Evolutionary conservation across 805 yeast genomes (phyloP), one percentile per base, ranked within the genome.

Genomic region (Saccharomycopsis lassenensis): DNA sequence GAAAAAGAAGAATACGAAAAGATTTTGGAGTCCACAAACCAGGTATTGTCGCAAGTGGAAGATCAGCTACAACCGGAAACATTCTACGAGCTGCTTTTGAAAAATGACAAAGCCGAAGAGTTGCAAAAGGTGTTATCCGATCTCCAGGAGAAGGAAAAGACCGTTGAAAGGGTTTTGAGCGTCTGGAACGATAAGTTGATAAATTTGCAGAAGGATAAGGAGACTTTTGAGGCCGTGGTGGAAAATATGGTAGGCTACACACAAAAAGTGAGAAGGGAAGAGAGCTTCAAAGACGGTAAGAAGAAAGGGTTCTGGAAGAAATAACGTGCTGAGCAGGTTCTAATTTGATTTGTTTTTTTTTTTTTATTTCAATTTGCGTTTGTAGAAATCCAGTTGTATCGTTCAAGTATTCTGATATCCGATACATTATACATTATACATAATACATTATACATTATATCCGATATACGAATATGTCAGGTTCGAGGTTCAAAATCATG

Each of bases 171-270:
- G 7, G 49, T 63, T 23, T 50, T 70, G 10, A 52, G 62, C 10
- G 59, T 69, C 7, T 77, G 87, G 80, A 62, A 63, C 33, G 55
- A 67, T 42, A 61, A 68, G 40, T 61, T 68, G 32, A 52, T 54
- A 24, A 73, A 66, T 6, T 57, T 77, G 14, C 61, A 61, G 39
- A 67, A 64, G 29, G 93, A 86, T 53, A 80, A 82, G 48, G 70
- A 69, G 23, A 72, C 87, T 11, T 86, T 78, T 52, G 94, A 89
- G 48, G 68, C 78, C 2, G 94, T 91, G 46, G 86, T 91, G 28
- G 94, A 85, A 51, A 86, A 84, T 48, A 60, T 87, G 47, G 82
- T 87, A 11, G 96, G 94, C 5, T 86, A 87, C 52, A 81, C 94
- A 5, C 95, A 91, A 55, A 72, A 83, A 48, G 48, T 80, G 34